Evolutionary conservation across 2,329 filamentous ascomycete genomes (phyloP), one percentile per base, ranked within the genome.

Genomic region (Ambrosiella cleistominuta): DNA sequence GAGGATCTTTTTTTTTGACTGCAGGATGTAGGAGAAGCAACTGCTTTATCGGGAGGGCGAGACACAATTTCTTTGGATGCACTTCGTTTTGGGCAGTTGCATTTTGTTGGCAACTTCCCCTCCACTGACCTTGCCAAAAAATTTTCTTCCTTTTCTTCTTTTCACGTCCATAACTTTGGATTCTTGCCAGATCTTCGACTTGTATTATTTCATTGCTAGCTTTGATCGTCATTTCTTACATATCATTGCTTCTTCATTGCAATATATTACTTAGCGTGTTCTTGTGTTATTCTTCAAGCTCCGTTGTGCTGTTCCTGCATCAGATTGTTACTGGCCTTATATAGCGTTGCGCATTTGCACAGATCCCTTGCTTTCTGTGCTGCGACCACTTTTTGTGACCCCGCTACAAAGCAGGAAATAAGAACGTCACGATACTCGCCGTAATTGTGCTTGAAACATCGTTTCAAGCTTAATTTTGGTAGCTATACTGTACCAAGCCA

Each of bases 201-300:
- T 47, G n/a, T 8, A n/a, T 47, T 47, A 17, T 15, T 47, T 47
- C n/a, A n/a, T 47, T 47, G 9, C n/a, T 15, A 49, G 8, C 15
- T 13, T 7, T 36, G 15, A 42, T 40, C 52, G 6, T 36, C 36
- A 27, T 27, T 27, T 36, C 36, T 52, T 52, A 3, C 39, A 52
- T 17, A 52, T 52, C 8, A 36, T 36, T 8, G 7, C 12, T 7
- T 52, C 36, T 19, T 47, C 15, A 51, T 62, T 59, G 61, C 54
- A 51, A 58, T 54, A 57, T 57, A 64, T 47, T 47, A 13, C 50
- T 27, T 55, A 44, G 53, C 47, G 47, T 19, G 17, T n/a, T 51
- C 15, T 51, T 51, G 19, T 36, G 12, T 51, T 35, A 12, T 51
- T 51, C 47, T 51, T 51, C 47, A 51, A 51, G 47, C 47, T 51